Percentiles rank a stretch among this genome's conserved stretches.
These are phyloP conservation scores for Ophiostoma angusticollis DNA, from an alignment of 2,329 filamentous ascomycete genomes.

Conservation along the genomic window DNA sequence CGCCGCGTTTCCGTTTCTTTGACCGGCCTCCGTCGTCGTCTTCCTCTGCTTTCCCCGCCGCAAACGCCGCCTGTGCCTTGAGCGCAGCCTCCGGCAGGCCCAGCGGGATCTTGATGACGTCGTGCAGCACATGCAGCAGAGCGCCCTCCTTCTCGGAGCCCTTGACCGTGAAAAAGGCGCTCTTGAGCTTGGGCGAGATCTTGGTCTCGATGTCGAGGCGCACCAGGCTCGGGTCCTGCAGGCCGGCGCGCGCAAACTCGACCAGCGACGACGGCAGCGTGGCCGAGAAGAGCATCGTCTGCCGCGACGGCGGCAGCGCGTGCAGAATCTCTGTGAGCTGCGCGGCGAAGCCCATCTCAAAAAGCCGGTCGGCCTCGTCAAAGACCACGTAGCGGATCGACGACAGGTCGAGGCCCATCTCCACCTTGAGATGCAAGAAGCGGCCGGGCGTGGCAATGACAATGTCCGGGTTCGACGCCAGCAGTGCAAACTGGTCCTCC, in stretches of 20 bases:
- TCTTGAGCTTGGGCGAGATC: slow-evolving; percentile 89
- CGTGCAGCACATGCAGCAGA: slow-evolving; percentile 73
- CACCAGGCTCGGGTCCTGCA: slow-evolving; percentile 84
- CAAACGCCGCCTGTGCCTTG: slow-evolving; percentile 27
- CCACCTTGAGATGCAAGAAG: slow-evolving; percentile 91
- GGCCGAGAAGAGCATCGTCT: slow-evolving; percentile 90
- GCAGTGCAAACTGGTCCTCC: slow-evolving; percentile 86
- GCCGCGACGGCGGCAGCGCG: slow-evolving; percentile 67
- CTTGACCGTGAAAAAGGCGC: slow-evolving; percentile 88
- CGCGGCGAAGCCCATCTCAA: slow-evolving; percentile 96
- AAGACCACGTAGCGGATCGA: slow-evolving; percentile 93
- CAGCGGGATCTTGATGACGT: slow-evolving; percentile 82
- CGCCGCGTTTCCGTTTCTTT: slow-evolving; percentile 63
- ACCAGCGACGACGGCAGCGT: slow-evolving; percentile 89
- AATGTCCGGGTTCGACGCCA: slow-evolving; percentile 92
- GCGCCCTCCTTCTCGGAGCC: slow-evolving; percentile 88
- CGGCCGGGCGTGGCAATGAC: slow-evolving; percentile 94
- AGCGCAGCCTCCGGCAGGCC: slow-evolving; percentile 44
- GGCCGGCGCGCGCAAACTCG: slow-evolving; percentile 84
- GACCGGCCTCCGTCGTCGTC: slow-evolving; percentile 17
- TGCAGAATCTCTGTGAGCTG: slow-evolving; percentile 90
- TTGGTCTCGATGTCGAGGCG: slow-evolving; percentile 91
- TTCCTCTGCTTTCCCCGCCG: background rate
- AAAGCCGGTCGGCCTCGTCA: slow-evolving; percentile 90
- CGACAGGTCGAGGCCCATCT: slow-evolving; percentile 85